A percentile compares a stretch with the other conserved stretches of the same genome.
Evolutionary conservation across 2,329 filamentous ascomycete genomes (phyloP).

Genomic region (Fusarium anguioides): DNA sequence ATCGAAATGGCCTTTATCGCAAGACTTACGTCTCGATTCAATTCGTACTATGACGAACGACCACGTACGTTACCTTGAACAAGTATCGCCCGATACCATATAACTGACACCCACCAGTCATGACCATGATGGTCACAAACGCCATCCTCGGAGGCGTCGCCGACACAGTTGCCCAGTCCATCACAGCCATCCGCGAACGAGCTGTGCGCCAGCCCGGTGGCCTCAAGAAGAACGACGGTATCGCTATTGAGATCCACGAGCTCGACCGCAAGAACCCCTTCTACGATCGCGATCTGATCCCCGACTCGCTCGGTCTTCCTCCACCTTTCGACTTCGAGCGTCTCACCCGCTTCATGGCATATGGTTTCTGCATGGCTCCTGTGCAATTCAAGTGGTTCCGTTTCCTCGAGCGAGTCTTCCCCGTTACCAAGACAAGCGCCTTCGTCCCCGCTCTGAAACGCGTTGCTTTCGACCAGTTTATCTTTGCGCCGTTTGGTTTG

Average conservation of each 20-base stretch:
- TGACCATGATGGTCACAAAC: constrained; percentile 99
- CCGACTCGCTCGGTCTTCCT: constrained; percentile 70
- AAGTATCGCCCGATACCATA: neutral
- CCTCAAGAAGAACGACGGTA: constrained; percentile 71
- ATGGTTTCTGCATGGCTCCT: constrained; percentile 96
- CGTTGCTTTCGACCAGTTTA: constrained; percentile 89
- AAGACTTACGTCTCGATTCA: constrained; percentile 87
- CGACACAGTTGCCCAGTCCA: constrained; percentile 93
- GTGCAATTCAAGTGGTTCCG: constrained; percentile 96
- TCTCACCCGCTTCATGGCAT: constrained; percentile 94
- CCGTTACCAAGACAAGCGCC: constrained; percentile 80
- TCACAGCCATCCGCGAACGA: constrained; percentile 82
- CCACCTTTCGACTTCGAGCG: constrained; percentile 96
- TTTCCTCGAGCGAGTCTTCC: constrained; percentile 84
- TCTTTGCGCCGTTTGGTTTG: constrained; percentile 91
- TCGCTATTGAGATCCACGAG: constrained; percentile 90
- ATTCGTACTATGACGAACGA: constrained; percentile 90
- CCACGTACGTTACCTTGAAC: constrained; percentile 68
- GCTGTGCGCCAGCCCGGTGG: constrained; percentile 72
- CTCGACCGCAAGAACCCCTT: constrained; percentile 83
- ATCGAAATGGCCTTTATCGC: constrained; percentile 90
- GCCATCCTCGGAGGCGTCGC: constrained; percentile 94
- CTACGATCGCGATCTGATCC: constrained; percentile 72
- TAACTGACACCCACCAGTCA: constrained; percentile 63
- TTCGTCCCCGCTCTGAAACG: constrained; percentile 86